Percentiles rank a stretch among this genome's conserved stretches.
These are phyloP conservation scores for Lasiosphaeria hispida DNA, from an alignment of 495 filamentous ascomycete species.

Conservation along the genomic window DNA sequence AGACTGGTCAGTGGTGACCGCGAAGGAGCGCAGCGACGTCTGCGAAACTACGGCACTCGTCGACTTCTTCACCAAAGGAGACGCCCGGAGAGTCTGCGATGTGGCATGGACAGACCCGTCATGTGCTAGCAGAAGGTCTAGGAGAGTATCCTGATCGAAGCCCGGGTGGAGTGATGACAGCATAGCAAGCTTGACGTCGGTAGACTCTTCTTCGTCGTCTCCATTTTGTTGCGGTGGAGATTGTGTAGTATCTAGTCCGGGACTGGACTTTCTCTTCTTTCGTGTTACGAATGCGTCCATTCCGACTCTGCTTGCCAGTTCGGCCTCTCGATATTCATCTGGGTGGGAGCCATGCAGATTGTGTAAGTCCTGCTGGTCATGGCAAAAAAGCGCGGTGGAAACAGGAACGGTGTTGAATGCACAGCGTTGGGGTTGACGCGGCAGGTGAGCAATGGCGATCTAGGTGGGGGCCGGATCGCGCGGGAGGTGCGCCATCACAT, in stretches of 20 bases:
- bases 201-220: conserved; percentile 60
- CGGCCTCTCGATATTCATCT: neutral
- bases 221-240: neutral
- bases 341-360: neutral
- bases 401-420: neutral
- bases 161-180: conserved; percentile 72
- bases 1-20: conserved; percentile 32
- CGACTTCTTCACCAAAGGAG: conserved; percentile 31
- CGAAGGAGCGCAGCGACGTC: conserved; percentile 55
- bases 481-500: conserved; percentile 6
- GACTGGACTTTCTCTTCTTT: conserved; percentile 41
- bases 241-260: neutral
- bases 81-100: conserved; percentile 47
- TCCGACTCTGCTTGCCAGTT: neutral
- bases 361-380: no score
- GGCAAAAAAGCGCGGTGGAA: neutral
- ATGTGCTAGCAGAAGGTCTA: conserved; percentile 74
- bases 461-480: neutral
- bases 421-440: neutral
- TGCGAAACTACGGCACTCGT: conserved; percentile 46
- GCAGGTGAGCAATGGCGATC: neutral
- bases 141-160: conserved; percentile 59
- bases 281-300: conserved; percentile 50
- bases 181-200: conserved; percentile 83
- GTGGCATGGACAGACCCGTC: conserved; percentile 73